Base-by-base conservation (phyloP, 140 eudicot genomes). In the Flaveria floridana region DNA sequence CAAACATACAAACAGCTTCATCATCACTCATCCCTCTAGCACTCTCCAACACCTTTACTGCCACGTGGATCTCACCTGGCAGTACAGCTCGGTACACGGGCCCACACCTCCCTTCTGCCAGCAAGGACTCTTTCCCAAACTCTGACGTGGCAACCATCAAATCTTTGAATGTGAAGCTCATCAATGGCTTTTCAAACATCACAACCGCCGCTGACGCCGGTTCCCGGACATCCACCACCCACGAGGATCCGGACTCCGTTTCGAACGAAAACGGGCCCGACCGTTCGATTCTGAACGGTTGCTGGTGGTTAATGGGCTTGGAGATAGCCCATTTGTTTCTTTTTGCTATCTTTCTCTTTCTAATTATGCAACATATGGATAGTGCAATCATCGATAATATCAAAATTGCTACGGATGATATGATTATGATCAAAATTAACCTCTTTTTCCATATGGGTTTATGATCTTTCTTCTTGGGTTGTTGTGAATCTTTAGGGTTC, bases 41-140 rank as follows among this genome's bases (percentile, higher is more conserved):
- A 73, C 73, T 64, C 72, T 94, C 97, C 76, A 94, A 78, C 42
- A 94, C 99, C 80, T 94, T 94, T 75, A 94, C 89, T 42, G 99
- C 99, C 99, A 94, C 96, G 90, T 94, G 96, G 86, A 94, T 72
- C 76, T 94, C 96, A 75, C 99, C 99, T 67, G 99, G 99, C 57
- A 94, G 85, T 21, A 94, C 97, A 12, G 97, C 99, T 61, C 97
- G 76, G 79, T 94, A 94, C 0, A 94, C 89, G 73, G 99, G 99
- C 82, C 99, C 99, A 81, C 99, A 82, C 70, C 96, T 88, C 1
- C 99, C 99, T 55, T 90, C 94, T 6, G 99, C 89, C 58, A 94
- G 80, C 76, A 88, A 71, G 12, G 97, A 90, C 68, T 94, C 99
- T 72, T 81, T 88, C 19, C 99, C 99, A 65, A 94, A 94, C 77